phyloP scores from a whole-genome alignment of 2,329 filamentous ascomycete genomes.

The Fusarium transvaalense region DNA sequence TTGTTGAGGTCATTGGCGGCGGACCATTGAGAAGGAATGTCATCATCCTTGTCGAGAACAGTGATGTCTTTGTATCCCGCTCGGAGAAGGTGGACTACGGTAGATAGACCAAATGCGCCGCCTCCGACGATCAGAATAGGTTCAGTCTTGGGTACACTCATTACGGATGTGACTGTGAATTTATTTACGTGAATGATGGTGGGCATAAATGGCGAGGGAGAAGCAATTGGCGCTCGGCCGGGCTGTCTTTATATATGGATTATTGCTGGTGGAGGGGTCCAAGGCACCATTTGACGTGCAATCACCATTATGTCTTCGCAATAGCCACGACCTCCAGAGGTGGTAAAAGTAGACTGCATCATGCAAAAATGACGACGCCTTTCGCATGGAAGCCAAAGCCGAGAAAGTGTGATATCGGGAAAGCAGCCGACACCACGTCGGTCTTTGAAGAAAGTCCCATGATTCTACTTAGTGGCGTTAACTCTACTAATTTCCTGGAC shows the following conservation, averaged over 20 bases:
- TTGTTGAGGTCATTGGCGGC: constrained; percentile 73
- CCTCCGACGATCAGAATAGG: constrained; percentile 58
- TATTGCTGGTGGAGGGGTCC: too few relatives aligned
- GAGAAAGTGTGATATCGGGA: constrained; percentile 5
- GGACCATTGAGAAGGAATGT: constrained; percentile 60
- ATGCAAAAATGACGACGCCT: neutral
- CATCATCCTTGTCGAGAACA: constrained; percentile 58
- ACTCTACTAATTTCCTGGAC: neutral
- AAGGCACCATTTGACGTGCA: neutral
- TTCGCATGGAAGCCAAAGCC: neutral
- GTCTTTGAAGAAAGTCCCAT: neutral
- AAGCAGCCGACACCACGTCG: constrained; percentile 3
- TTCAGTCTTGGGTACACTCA: constrained; percentile 42
- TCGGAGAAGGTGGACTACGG: constrained; percentile 59
- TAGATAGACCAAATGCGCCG: constrained; percentile 65
- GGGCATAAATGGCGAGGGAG: accelerated
- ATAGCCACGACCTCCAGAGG: neutral
- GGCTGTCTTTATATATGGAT: neutral
- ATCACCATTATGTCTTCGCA: neutral
- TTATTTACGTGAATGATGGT: too few relatives aligned
- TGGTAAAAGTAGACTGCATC: constrained; percentile 1
- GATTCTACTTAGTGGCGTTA: neutral
- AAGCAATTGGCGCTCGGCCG: neutral
- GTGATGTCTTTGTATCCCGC: constrained; percentile 61
- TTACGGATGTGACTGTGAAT: neutral